Percentiles rank a stretch among this genome's conserved stretches.
These are phyloP conservation scores for Syncephalastrum sp. DNA, from an alignment of 371 early-diverging fungal species.

Conservation along the genomic window DNA sequence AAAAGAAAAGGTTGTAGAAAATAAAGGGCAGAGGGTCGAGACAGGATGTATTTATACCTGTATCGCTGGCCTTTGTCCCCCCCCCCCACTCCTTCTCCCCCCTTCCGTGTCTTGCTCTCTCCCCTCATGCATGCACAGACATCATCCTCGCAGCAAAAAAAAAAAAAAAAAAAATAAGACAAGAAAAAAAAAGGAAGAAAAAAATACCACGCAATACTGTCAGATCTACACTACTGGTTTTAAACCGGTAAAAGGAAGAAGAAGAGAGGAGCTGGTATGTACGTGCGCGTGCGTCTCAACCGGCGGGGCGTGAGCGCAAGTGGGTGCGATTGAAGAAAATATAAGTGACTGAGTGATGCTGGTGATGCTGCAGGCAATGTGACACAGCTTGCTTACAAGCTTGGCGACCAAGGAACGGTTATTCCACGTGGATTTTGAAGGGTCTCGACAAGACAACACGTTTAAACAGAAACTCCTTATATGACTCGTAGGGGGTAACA, in stretches of 20 bases:
- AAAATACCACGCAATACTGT: too few relatives aligned
- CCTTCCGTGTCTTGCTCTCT: too few relatives aligned
- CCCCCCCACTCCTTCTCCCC: too few relatives aligned
- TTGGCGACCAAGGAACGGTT: too few relatives aligned
- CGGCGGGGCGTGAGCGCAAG: not conserved
- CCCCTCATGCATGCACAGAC: slow-evolving; percentile 11
- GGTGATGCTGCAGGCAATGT: slow-evolving; percentile 15
- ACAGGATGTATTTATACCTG: slow-evolving; percentile 13
- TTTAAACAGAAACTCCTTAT: too few relatives aligned
- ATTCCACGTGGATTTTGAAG: too few relatives aligned
- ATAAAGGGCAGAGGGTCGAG: slow-evolving; percentile 1
- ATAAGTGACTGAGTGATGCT: not conserved
- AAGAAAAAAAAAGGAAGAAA: not conserved
- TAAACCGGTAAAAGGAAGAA: too few relatives aligned
- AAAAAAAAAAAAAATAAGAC: too few relatives aligned
- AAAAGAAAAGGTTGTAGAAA: not conserved
- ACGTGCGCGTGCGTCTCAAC: too few relatives aligned
- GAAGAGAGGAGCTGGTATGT: too few relatives aligned
- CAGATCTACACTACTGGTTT: not conserved
- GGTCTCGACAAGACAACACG: too few relatives aligned
- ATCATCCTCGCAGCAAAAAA: slow-evolving; percentile 1
- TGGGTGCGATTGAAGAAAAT: too few relatives aligned
- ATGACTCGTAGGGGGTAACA: not conserved
- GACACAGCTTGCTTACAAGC: slow-evolving; percentile 9
- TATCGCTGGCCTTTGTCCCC: not conserved